A percentile compares a stretch with the other conserved stretches of the same genome.
phyloP scores from a whole-genome alignment of 495 filamentous ascomycete genomes.

The Podospora tetraspora region DNA sequence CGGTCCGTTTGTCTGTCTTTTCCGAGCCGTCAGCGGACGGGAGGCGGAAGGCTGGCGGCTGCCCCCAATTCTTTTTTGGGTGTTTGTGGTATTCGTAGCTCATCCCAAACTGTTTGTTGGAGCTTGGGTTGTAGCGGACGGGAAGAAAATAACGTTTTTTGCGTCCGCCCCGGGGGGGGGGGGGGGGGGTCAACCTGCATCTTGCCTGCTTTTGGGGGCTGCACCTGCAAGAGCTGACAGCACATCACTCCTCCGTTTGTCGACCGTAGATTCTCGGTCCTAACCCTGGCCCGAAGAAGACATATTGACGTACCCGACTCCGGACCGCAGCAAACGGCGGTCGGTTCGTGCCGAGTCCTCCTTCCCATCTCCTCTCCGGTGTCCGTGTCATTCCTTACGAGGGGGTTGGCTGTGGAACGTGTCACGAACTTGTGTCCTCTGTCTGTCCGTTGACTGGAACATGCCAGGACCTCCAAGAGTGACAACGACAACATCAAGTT shows the following conservation, averaged over 20 bases:
- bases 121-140: background rate
- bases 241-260: too few species aligned
- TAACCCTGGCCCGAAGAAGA: background rate
- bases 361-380: background rate
- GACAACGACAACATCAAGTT: background rate
- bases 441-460: too few species aligned
- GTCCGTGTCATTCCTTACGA: background rate
- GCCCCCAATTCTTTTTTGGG: background rate
- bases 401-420: background rate
- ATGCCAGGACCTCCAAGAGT: background rate
- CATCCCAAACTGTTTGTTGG: background rate
- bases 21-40: too few species aligned
- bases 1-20: background rate
- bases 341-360: constrained; percentile 3
- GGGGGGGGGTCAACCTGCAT: too few species aligned
- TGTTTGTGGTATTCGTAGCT: background rate
- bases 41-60: background rate
- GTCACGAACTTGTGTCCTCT: background rate
- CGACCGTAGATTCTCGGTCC: background rate
- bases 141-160: background rate
- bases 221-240: background rate
- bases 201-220: background rate
- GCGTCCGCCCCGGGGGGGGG: too few species aligned
- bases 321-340: background rate
- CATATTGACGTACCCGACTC: too few species aligned